These are phyloP conservation scores for Cordyceps farinosa DNA, from an alignment of 2,329 filamentous ascomycete genomes.

Conservation along the genomic window DNA sequence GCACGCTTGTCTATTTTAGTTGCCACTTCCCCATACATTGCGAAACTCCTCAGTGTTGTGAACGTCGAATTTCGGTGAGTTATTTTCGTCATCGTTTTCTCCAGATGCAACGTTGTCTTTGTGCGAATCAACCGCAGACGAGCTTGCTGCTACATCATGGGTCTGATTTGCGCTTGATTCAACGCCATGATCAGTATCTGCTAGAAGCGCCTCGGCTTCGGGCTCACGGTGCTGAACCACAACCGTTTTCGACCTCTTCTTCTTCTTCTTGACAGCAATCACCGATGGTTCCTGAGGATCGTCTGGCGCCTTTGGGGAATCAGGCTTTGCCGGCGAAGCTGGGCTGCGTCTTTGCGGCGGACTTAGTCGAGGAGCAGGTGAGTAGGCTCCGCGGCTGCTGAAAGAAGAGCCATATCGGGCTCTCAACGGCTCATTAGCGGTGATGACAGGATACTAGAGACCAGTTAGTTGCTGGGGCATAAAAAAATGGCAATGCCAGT, in stretches of 20 bases:
- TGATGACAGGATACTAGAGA: constrained; percentile 83
- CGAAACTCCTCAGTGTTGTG: constrained; percentile 42
- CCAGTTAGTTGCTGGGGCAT: constrained; percentile 25
- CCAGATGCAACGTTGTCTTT: constrained; percentile 14
- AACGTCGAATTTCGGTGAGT: constrained; percentile 28
- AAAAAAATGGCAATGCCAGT: not conserved
- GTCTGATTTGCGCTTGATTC: constrained; percentile 11
- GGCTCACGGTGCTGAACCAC: constrained; percentile 34
- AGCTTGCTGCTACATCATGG: constrained; percentile 24
- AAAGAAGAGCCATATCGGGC: constrained; percentile 55
- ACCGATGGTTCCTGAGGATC: constrained; percentile 26
- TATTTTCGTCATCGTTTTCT: constrained; percentile 17
- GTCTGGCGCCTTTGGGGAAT: constrained; percentile 25
- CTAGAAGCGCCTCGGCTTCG: constrained; percentile 26
- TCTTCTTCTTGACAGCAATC: constrained; percentile 37
- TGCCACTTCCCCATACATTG: constrained; percentile 41
- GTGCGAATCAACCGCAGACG: constrained; percentile 6
- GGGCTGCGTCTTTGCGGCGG: constrained; percentile 16
- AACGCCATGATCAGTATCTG: constrained; percentile 23
- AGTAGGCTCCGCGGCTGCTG: constrained; percentile 28
- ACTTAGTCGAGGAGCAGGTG: constrained; percentile 22
- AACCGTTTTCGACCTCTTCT: constrained; percentile 36
- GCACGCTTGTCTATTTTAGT: not conserved
- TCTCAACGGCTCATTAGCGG: constrained; percentile 67
- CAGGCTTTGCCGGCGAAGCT: constrained; percentile 21